These are phyloP conservation scores for Sisymbrium irio DNA, from an alignment of 345 rosid species.

Conservation along the genomic window DNA sequence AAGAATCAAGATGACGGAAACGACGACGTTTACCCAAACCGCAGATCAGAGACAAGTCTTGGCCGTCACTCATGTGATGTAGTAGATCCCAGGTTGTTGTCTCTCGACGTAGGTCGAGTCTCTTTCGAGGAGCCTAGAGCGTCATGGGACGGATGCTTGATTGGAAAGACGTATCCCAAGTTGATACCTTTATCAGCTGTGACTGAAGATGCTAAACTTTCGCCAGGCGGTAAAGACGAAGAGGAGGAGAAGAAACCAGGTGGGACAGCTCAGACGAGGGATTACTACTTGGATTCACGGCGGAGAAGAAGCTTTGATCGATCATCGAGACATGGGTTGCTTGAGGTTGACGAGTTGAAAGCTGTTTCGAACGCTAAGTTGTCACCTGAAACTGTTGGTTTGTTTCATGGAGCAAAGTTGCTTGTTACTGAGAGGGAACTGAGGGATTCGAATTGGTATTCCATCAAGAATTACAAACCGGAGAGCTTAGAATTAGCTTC, in stretches of 20 bases:
- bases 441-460: slow-evolving; percentile 61
- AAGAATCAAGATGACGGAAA: slow-evolving; percentile 16
- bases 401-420: slow-evolving; percentile 65
- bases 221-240: slow-evolving; percentile 39
- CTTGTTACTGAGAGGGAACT: slow-evolving; percentile 55
- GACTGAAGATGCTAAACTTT: slow-evolving; percentile 52
- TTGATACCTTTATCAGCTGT: slow-evolving; percentile 49
- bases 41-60: slow-evolving; percentile 11
- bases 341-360: slow-evolving; percentile 59
- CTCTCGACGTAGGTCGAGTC: slow-evolving; percentile 45
- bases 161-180: slow-evolving; percentile 52
- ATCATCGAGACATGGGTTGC: slow-evolving; percentile 49
- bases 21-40: neutral
- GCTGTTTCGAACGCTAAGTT: slow-evolving; percentile 57
- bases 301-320: slow-evolving; percentile 80
- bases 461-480: slow-evolving; percentile 39
- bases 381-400: slow-evolving; percentile 58
- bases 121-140: slow-evolving; percentile 74
- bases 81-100: slow-evolving; percentile 58
- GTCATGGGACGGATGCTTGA: slow-evolving; percentile 75
- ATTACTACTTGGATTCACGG: slow-evolving; percentile 63
- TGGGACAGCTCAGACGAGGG: slow-evolving; percentile 84
- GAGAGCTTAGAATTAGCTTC: slow-evolving; percentile 44
- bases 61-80: slow-evolving; percentile 74
- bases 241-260: slow-evolving; percentile 61